These are phyloP conservation scores for Lasiodiplodia theobromae DNA, from an alignment of 2,329 filamentous ascomycete genomes.

Conservation along the genomic window DNA sequence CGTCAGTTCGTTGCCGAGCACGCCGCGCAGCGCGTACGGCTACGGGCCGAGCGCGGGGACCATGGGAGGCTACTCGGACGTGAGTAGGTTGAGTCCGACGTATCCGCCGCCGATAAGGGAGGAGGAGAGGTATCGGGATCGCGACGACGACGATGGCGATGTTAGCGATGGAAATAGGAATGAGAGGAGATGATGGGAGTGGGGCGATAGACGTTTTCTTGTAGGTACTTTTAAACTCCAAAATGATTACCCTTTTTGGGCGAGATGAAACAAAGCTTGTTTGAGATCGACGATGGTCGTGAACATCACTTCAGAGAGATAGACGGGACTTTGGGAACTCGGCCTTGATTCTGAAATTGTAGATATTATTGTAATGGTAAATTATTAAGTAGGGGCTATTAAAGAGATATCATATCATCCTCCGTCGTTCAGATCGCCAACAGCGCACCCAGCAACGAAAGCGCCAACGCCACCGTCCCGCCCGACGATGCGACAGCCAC, in stretches of 20 bases:
- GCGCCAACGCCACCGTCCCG: not conserved
- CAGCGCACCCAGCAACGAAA: not conserved
- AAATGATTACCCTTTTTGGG: not conserved
- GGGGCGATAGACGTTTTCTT: not conserved
- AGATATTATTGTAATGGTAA: not conserved
- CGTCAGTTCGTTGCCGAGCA: conserved; percentile 13
- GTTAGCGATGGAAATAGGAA: not conserved
- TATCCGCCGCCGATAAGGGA: conserved; percentile 18
- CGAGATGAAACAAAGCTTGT: not conserved
- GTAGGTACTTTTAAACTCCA: not conserved
- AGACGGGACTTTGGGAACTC: not conserved
- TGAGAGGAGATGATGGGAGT: not conserved
- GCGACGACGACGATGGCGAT: not conserved
- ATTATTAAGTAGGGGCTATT: not conserved
- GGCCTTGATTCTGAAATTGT: no score
- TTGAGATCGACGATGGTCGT: not conserved
- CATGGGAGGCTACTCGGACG: not conserved
- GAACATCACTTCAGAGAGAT: not conserved
- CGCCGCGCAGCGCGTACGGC: conserved; percentile 2
- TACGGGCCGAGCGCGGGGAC: not conserved
- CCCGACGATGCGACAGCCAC: not conserved
- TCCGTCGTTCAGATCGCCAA: not conserved
- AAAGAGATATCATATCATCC: not conserved
- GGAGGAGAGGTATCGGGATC: conserved; percentile 9
- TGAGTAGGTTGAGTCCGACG: conserved; percentile 12